A percentile compares a stretch with the other conserved stretches of the same genome.
Conservation (phyloP, 805 yeast genomes). For the Pichia membranifaciens region DNA sequence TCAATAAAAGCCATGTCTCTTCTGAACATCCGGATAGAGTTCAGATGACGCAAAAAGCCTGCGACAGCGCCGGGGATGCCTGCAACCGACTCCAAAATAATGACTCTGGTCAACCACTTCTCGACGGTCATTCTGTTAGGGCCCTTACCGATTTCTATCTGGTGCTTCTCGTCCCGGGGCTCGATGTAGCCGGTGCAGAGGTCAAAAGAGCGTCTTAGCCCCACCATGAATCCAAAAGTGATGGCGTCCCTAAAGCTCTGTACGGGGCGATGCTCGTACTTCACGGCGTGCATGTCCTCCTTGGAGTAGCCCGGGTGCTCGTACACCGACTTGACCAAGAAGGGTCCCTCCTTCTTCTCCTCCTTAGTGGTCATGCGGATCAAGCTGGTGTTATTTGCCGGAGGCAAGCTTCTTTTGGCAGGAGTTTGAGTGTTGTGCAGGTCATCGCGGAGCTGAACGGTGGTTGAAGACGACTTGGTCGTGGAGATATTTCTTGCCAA, state of each 20-base stretch:
- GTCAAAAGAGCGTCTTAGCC: conserved; percentile 50
- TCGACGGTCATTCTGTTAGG: conserved; percentile 51
- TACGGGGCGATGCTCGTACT: conserved; percentile 49
- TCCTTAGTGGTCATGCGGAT: conserved; percentile 11
- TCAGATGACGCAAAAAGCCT: conserved; percentile 63
- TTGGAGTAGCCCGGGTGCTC: conserved; percentile 37
- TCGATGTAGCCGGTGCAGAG: conserved; percentile 59
- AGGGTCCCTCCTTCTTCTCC: conserved; percentile 15
- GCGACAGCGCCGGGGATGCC: conserved; percentile 82
- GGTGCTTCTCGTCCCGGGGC: conserved; percentile 36
- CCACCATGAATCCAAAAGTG: conserved; percentile 43
- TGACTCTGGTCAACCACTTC: conserved; percentile 58
- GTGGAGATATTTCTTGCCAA: background rate
- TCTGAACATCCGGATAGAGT: conserved; percentile 52
- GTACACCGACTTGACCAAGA: conserved; percentile 32
- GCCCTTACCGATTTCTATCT: conserved; percentile 20
- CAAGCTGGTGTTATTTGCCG: conserved; percentile 14
- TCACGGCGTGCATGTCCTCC: conserved; percentile 37
- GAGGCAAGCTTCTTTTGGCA: conserved; percentile 4
- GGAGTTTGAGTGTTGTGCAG: too few species aligned
- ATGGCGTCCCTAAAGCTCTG: conserved; percentile 42
- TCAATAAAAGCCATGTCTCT: conserved; percentile 74
- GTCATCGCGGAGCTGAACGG: background rate
- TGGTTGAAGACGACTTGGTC: background rate
- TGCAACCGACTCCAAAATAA: conserved; percentile 66